These are phyloP conservation scores for Pseudozyma thailandica DNA, from an alignment of 1,284 basidiomycete genomes.

Conservation along the genomic window DNA sequence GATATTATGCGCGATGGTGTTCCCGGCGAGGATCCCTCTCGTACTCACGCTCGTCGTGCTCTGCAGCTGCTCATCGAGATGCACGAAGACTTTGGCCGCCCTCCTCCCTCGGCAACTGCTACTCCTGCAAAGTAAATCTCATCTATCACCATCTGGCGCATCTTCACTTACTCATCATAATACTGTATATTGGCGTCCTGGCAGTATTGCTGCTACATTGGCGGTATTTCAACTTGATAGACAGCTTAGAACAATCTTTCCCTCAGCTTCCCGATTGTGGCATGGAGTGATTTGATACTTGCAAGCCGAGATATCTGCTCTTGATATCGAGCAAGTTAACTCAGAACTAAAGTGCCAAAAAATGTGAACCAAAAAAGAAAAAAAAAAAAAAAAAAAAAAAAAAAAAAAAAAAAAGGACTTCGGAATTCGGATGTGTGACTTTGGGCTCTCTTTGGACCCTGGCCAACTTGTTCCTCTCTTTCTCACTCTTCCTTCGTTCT, in stretches of 20 bases:
- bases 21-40: slow-evolving; percentile 46
- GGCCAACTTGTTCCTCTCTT: neutral
- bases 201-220: too few species aligned
- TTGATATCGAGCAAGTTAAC: too few species aligned
- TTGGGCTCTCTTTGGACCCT: slow-evolving; percentile 3
- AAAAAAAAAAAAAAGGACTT: neutral
- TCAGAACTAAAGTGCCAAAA: too few species aligned
- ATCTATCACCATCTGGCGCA: neutral
- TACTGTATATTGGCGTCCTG: too few species aligned
- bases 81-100: slow-evolving; percentile 60
- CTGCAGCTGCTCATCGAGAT: slow-evolving; percentile 53
- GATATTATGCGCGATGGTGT: slow-evolving; percentile 45
- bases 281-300: too few species aligned
- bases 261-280: too few species aligned
- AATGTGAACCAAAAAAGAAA: too few species aligned
- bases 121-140: slow-evolving; percentile 24
- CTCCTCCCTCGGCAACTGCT: slow-evolving; percentile 21
- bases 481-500: neutral
- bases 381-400: neutral
- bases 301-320: too few species aligned
- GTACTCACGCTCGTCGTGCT: slow-evolving; percentile 50
- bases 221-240: too few species aligned
- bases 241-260: too few species aligned
- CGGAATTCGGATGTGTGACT: slow-evolving; percentile 3
- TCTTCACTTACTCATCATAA: too few species aligned